Evolutionary conservation across 306 rosid genomes (phyloP), one percentile per base, ranked within the genome.

Genomic region (Pachyrhizus erosus): DNA sequence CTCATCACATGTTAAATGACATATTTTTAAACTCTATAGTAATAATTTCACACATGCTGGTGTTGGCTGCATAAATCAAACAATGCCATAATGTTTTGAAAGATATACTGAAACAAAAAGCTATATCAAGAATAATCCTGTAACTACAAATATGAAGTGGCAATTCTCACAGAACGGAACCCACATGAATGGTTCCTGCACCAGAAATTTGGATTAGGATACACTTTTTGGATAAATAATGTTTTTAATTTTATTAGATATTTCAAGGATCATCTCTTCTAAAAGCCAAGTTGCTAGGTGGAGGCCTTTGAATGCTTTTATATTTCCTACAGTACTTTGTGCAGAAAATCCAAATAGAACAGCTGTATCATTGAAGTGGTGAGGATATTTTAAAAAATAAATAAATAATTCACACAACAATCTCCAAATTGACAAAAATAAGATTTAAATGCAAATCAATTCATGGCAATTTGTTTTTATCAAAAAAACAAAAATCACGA

Each of bases 171-270:
- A 18, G 34, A 24, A 40, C 42, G 33, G 34, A 11, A 58, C 14
- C 74, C 34, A 6, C 33, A 5, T 21, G 74, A 70, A 70, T 27
- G 34, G 5, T 7, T 18, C 39, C 58, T 6, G 75, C 23, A 13
- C 20, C 75, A 43, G 34, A 70, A 24, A 45, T 70, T 70, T 70
- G 14, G 39, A 70, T 70, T 70, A 31, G 58, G 58, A 43, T 45
- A 45, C 37, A 43, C 5, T 23, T 24, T 70, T 70, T 43, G 57
- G 40, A 58, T 14, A 70, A 70, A 43, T 26, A 45, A 23, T 20
- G 29, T 11, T 23, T 70, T 14, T 13, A 8, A n/a, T 40, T 39
- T 20, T 40, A 40, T 68, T 70, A 68, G 52, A 40, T 0, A 40
- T 69, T 20, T 69, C 54, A 69, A 69, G 34, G 54, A 20, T 31